A percentile compares a stretch with the other conserved stretches of the same genome.
Conservation (phyloP, 257 asterid species). For the Solanum paucissectum region DNA sequence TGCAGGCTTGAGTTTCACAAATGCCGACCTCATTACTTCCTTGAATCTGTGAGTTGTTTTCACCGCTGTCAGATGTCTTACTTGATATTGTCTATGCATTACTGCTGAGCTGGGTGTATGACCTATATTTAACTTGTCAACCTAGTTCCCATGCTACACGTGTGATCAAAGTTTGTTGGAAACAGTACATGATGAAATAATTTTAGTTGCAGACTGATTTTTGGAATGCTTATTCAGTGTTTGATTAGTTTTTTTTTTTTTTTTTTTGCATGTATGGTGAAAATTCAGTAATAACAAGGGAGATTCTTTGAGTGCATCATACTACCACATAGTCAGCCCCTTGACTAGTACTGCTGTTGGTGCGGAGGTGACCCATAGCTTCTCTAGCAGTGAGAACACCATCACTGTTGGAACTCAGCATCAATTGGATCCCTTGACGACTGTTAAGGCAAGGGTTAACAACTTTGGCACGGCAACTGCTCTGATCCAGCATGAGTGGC, state of each 20-base stretch:
- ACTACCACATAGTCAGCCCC: not conserved
- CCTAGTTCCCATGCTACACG: not conserved
- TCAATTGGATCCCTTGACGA: not conserved
- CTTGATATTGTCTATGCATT: not conserved
- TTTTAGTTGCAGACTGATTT: not conserved
- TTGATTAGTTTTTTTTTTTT: not conserved
- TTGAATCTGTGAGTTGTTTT: not conserved
- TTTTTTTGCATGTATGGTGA: not conserved
- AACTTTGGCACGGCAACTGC: not conserved
- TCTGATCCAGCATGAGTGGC: not conserved
- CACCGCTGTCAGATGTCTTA: not conserved
- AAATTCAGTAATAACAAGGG: not conserved
- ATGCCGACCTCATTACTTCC: not conserved
- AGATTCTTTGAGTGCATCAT: not conserved
- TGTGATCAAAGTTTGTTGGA: not conserved
- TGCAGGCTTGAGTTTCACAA: not conserved
- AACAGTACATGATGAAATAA: not conserved
- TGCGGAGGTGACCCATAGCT: not conserved
- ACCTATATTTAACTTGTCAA: not conserved
- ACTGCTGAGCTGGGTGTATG: not conserved
- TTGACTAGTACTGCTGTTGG: not conserved
- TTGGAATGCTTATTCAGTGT: not conserved
- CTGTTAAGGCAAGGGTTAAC: constrained; percentile 1
- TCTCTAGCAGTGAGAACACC: not conserved
- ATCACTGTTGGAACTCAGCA: not conserved